These are phyloP conservation scores for Pulveroboletus frians DNA, from an alignment of 768 basidiomycete species.

Conservation along the genomic window DNA sequence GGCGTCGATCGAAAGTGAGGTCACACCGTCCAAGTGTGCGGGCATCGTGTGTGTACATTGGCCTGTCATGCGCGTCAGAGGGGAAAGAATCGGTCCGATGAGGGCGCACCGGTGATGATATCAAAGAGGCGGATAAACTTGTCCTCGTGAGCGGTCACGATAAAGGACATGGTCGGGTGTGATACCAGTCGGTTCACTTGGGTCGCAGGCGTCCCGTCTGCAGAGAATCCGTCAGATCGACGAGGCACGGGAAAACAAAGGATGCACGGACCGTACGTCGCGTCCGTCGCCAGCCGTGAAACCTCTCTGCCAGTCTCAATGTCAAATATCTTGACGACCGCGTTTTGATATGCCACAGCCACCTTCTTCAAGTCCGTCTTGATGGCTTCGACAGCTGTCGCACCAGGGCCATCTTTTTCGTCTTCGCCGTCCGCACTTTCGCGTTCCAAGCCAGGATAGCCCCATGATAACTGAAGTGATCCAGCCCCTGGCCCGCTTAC, in stretches of 20 bases:
- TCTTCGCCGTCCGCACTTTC: constrained; percentile 33
- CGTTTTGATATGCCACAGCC: constrained; percentile 86
- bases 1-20: constrained; percentile 83
- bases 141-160: constrained; percentile 92
- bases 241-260: not conserved
- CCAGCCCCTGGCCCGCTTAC: constrained; percentile 59
- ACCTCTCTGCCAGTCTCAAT: constrained; percentile 83
- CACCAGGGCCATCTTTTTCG: constrained; percentile 53
- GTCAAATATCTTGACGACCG: constrained; percentile 86
- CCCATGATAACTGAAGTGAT: constrained; percentile 73
- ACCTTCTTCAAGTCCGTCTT: constrained; percentile 81
- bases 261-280: constrained; percentile 46
- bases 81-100: not conserved
- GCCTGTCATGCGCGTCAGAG: constrained; percentile 38
- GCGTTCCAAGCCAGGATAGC: constrained; percentile 61
- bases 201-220: constrained; percentile 69
- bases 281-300: constrained; percentile 53
- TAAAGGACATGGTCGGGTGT: constrained; percentile 83
- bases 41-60: constrained; percentile 87
- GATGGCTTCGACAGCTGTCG: constrained; percentile 79
- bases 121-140: constrained; percentile 90
- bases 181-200: constrained; percentile 86
- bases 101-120: constrained; percentile 62
- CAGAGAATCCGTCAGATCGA: not conserved
- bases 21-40: constrained; percentile 89